These are phyloP conservation scores for Ophiostoma populinum DNA, from an alignment of 2,329 filamentous ascomycete species.

Conservation along the genomic window DNA sequence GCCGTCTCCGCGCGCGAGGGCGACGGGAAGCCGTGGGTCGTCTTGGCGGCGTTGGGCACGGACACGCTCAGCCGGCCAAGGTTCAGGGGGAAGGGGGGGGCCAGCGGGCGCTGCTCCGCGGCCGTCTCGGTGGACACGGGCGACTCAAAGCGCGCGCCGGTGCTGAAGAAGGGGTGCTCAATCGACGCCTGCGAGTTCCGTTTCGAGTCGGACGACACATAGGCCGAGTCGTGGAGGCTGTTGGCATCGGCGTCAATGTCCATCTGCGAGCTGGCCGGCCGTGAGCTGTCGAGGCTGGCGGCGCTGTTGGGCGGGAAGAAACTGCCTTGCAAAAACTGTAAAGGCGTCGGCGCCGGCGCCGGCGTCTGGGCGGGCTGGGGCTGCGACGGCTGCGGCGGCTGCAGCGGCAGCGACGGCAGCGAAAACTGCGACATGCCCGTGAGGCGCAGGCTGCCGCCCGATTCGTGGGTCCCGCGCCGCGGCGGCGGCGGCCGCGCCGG, in stretches of 20 bases:
- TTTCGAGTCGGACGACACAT: constrained; percentile 36
- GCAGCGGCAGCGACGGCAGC: no score
- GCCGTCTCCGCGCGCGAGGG: constrained; percentile 31
- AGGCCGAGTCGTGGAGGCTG: constrained; percentile 33
- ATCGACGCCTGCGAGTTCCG: constrained; percentile 32
- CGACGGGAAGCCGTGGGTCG: constrained; percentile 2
- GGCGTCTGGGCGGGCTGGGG: no score
- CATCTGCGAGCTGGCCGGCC: constrained; percentile 16
- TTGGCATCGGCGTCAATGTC: constrained; percentile 29
- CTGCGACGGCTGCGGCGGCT: no score
- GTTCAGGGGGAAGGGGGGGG: constrained; percentile 28
- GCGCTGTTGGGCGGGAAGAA: background rate
- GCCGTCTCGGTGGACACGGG: constrained; percentile 25
- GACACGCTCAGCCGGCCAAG: constrained; percentile 27
- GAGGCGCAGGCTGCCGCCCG: constrained; percentile 17
- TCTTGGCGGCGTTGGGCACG: constrained; percentile 6
- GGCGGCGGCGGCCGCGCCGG: constrained; percentile 1
- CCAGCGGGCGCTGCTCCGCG: constrained; percentile 17
- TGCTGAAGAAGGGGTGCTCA: constrained; percentile 22
- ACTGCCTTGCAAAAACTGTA: background rate
- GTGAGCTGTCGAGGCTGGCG: background rate
- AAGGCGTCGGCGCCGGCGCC: no score
- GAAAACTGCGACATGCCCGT: background rate
- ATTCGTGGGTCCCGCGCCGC: constrained; percentile 30
- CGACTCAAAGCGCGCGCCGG: constrained; percentile 28